Percentiles rank a stretch among this genome's conserved stretches.
These are phyloP conservation scores for Globisporangium paddicum DNA, from an alignment of 352 stramenopile species.

Conservation along the genomic window DNA sequence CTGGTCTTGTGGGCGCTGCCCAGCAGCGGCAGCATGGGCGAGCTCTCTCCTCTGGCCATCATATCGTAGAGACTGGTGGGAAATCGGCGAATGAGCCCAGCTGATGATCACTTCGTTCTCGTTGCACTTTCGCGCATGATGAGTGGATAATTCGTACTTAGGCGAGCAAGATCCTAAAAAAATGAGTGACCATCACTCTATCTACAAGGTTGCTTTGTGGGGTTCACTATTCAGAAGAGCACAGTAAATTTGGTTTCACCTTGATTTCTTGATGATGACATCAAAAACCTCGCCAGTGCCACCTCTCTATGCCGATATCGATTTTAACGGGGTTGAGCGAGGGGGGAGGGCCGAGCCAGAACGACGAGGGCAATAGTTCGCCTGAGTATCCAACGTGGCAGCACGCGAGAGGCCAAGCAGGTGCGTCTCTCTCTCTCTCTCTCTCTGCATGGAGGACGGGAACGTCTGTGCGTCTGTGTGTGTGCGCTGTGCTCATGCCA, in stretches of 20 bases:
- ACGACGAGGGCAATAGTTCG: neutral
- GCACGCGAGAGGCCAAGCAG: slow-evolving; percentile 8
- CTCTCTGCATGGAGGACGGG: neutral
- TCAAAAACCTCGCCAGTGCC: neutral
- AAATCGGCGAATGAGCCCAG: neutral
- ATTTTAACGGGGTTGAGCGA: neutral
- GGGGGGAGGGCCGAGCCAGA: neutral
- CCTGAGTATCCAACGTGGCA: slow-evolving; percentile 18
- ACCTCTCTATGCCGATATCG: neutral
- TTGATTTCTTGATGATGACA: neutral
- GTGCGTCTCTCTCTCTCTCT: neutral
- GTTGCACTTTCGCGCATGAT: slow-evolving; percentile 2
- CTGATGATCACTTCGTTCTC: neutral
- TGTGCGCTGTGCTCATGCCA: neutral
- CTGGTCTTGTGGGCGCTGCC: neutral
- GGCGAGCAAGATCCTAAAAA: neutral
- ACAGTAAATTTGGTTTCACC: neutral
- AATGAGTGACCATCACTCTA: neutral
- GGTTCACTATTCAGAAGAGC: neutral
- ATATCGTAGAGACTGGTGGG: neutral
- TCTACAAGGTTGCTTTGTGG: too few species aligned
- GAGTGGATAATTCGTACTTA: slow-evolving; percentile 2
- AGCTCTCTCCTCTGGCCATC: slow-evolving; percentile 15
- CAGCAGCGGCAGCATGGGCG: slow-evolving; percentile 24
- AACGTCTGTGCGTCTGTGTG: neutral